phyloP scores from a whole-genome alignment of 2,329 filamentous ascomycete species.

The Fusarium pininemorale region DNA sequence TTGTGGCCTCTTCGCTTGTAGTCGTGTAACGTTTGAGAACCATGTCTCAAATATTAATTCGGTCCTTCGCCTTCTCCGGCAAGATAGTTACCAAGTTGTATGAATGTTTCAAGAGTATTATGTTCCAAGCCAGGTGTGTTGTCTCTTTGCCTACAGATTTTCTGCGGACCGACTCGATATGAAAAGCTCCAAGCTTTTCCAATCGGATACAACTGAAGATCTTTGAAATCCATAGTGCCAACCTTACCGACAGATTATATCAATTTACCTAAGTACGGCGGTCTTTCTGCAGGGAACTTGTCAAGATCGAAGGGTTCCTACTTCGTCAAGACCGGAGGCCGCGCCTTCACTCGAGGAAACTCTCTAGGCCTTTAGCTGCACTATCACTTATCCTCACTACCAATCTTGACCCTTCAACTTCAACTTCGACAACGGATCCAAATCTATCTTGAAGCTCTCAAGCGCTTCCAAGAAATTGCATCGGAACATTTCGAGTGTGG shows the following conservation, averaged over 20 bases:
- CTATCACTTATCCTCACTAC: not conserved
- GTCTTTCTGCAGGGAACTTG: too few relatives aligned
- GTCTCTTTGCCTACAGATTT: not conserved
- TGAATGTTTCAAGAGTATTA: conserved; percentile 41
- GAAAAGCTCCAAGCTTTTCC: conserved; percentile 24
- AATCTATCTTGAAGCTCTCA: not conserved
- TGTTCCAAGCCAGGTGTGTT: conserved; percentile 16
- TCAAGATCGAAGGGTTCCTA: not conserved
- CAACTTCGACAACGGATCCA: not conserved
- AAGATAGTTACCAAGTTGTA: conserved; percentile 25
- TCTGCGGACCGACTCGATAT: conserved; percentile 24
- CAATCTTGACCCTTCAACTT: not conserved
- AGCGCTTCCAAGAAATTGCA: too few relatives aligned
- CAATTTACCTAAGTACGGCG: not conserved
- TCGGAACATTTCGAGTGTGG: not conserved
- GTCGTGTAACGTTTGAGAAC: conserved; percentile 38
- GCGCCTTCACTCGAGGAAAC: not conserved
- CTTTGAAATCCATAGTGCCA: not conserved
- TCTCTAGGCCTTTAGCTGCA: not conserved
- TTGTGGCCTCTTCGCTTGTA: conserved; percentile 28
- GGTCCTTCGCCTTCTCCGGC: conserved; percentile 33
- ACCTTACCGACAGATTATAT: not conserved
- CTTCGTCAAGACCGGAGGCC: not conserved
- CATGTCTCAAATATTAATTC: conserved; percentile 48
- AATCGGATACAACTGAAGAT: not conserved